Base-by-base conservation (phyloP, 305 asterid genomes). In the Fraxinus paxiana region DNA sequence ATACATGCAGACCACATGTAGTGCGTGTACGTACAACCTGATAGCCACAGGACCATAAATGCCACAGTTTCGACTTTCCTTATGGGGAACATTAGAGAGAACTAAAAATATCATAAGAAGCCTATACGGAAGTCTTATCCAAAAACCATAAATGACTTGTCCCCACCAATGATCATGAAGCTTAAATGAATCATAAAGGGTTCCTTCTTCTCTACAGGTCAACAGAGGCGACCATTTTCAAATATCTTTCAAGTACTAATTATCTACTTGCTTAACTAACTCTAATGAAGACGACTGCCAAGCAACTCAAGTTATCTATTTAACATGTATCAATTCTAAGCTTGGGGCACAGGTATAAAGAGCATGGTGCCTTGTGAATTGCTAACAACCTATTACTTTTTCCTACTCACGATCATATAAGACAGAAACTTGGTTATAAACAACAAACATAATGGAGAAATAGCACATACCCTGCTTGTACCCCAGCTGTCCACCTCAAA, bases 401-500 rank as follows among this genome's bases (percentile, higher is more conserved):
- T 20, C 12, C 18, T 26, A 75, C 73, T 35, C 73, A 5, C 48
- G 35, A 70, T 76, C 24, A 78, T 77, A 73, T 59, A 81, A 83
- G 87, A 51, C 34, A 28, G 71, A 75, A 54, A 20, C 65, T 59
- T 38, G 73, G 65, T 35, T 26, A 46, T 83, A 18, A 54, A 54
- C 63, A 38, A 69, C 73, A 83, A 6, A 77, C 6, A 59, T 7
- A 48, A 82, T 28, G 72, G 76, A 83, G 70, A 70, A 79, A 69
- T 73, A 31, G 69, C 72, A 86, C 89, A 20, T 86, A 94, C 98
- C 97, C 89, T 85, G 87, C 88, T 80, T 67, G 86, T 77, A 86
- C 89, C 90, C 97, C 93, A 92, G 88, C 90, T 89, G 81, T 94
- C 97, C 24, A 86, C 88, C 73, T 96, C 98, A 69, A 86, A 80